Evolutionary conservation across 768 basidiomycete species (phyloP).

Genomic region (Butyriboletus loyo): DNA sequence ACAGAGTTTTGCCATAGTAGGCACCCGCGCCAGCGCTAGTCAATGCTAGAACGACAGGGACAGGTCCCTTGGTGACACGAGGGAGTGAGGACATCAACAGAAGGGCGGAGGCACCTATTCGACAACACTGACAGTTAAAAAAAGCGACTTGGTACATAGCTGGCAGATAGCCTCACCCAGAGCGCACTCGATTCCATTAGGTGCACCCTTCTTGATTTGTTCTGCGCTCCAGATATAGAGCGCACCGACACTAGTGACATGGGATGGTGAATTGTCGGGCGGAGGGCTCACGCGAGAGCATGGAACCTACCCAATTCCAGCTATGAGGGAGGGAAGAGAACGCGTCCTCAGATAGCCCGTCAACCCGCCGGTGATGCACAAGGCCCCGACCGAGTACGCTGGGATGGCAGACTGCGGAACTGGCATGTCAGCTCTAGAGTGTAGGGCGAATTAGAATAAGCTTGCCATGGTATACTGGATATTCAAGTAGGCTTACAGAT

Average conservation of each 20-base stretch:
- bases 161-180: slow-evolving; percentile 49
- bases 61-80: slow-evolving; percentile 68
- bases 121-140: not conserved
- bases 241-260: slow-evolving; percentile 61
- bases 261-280: not conserved
- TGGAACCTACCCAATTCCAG: slow-evolving; percentile 66
- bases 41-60: slow-evolving; percentile 60
- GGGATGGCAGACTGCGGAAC: slow-evolving; percentile 71
- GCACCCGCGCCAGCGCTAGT: slow-evolving; percentile 57
- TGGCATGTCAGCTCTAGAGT: slow-evolving; percentile 22
- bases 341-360: slow-evolving; percentile 69
- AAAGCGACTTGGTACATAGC: not conserved
- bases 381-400: slow-evolving; percentile 69
- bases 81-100: slow-evolving; percentile 74
- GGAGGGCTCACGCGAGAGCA: not conserved
- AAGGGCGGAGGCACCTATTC: slow-evolving; percentile 69
- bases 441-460: slow-evolving; percentile 5
- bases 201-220: slow-evolving; percentile 65
- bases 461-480: slow-evolving; percentile 27
- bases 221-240: slow-evolving; percentile 80
- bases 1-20: slow-evolving; percentile 67
- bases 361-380: slow-evolving; percentile 76
- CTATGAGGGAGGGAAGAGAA: slow-evolving; percentile 79
- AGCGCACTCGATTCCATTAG: slow-evolving; percentile 76
- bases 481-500: slow-evolving; percentile 22